Percentiles rank a stretch among this genome's conserved stretches.
Conservation (phyloP, 805 yeast species). For the Zygoascus ofunaensis region DNA sequence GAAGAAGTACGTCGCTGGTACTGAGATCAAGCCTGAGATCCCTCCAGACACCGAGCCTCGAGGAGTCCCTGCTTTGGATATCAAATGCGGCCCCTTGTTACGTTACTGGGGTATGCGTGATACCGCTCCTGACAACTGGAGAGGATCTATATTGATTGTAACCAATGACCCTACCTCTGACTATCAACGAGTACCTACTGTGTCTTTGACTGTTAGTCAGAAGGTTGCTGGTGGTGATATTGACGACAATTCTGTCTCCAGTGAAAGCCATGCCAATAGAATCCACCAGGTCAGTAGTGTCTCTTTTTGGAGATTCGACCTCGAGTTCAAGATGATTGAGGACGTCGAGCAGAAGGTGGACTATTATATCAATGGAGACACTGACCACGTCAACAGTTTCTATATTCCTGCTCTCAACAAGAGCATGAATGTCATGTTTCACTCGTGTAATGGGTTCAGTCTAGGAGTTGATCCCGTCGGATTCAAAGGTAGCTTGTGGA, state of each 20-base stretch:
- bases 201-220: slow-evolving; percentile 15
- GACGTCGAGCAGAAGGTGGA: slow-evolving; percentile 51
- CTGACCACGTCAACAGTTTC: slow-evolving; percentile 47
- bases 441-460: slow-evolving; percentile 89
- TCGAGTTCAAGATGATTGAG: slow-evolving; percentile 39
- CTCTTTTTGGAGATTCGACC: slow-evolving; percentile 57
- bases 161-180: slow-evolving; percentile 34
- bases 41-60: slow-evolving; percentile 1
- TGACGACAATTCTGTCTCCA: background rate
- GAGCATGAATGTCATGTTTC: slow-evolving; percentile 74
- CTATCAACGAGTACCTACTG: slow-evolving; percentile 24
- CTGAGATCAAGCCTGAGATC: background rate
- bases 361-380: slow-evolving; percentile 47
- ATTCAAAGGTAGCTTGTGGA: slow-evolving; percentile 77
- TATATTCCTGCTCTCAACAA: slow-evolving; percentile 54
- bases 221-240: slow-evolving; percentile 1
- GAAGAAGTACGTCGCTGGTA: background rate
- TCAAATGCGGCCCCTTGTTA: slow-evolving; percentile 58
- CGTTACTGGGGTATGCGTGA: slow-evolving; percentile 59
- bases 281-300: slow-evolving; percentile 40
- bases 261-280: slow-evolving; percentile 29
- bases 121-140: slow-evolving; percentile 39
- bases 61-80: slow-evolving; percentile 19
- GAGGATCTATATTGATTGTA: slow-evolving; percentile 64
- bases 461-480: slow-evolving; percentile 53